These are phyloP conservation scores for Funneliformis caledonium DNA, from an alignment of 371 early-diverging fungal genomes.

Conservation along the genomic window DNA sequence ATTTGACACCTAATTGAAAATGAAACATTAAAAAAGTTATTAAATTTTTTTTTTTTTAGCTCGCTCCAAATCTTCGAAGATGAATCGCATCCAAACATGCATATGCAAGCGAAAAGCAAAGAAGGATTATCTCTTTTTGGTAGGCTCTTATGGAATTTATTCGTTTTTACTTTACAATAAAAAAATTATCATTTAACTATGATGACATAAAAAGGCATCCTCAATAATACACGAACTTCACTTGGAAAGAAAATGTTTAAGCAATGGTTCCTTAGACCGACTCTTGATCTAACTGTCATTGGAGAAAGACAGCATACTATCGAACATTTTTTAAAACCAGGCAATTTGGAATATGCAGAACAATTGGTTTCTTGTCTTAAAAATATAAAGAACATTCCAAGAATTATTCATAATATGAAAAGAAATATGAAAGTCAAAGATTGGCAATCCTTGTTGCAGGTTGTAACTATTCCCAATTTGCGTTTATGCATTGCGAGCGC, in stretches of 20 bases:
- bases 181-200: background rate
- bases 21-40: conserved; percentile 43
- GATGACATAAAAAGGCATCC: conserved; percentile 52
- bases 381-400: conserved; percentile 68
- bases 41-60: background rate
- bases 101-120: conserved; percentile 56
- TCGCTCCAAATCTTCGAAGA: conserved; percentile 72
- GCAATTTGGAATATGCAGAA: conserved; percentile 45
- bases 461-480: conserved; percentile 38
- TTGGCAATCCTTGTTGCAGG: conserved; percentile 76
- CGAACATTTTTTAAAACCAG: conserved; percentile 53
- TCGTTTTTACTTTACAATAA: background rate
- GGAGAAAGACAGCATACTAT: conserved; percentile 61
- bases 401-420: conserved; percentile 55
- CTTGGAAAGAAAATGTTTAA: conserved; percentile 59
- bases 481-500: background rate
- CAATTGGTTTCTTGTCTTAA: conserved; percentile 53
- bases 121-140: conserved; percentile 75
- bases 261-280: conserved; percentile 73
- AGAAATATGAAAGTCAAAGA: conserved; percentile 59
- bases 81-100: conserved; percentile 71
- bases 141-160: conserved; percentile 41
- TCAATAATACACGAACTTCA: conserved; percentile 66
- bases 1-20: background rate
- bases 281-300: conserved; percentile 52